These are phyloP conservation scores for Climacium dendroides DNA, from an alignment of 225 moss, liverwort and hornwort genomes.

Conservation along the genomic window DNA sequence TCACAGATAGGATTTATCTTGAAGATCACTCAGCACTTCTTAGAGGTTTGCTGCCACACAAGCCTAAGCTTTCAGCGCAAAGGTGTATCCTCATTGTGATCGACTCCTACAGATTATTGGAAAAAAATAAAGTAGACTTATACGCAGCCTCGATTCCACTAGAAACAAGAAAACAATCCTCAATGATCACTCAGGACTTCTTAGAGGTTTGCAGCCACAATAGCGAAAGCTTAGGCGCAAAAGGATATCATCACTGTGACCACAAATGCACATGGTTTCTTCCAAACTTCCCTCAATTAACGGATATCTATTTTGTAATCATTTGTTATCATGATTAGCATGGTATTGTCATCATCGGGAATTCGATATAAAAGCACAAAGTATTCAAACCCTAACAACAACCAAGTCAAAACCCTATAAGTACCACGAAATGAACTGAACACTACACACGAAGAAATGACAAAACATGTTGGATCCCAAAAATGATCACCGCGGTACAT, in stretches of 20 bases:
- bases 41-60: slow-evolving; percentile 25
- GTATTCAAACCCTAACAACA: rapidly evolving
- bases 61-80: background rate
- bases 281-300: background rate
- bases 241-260: background rate
- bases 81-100: background rate
- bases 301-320: slow-evolving; percentile 35
- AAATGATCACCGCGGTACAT: background rate
- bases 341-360: slow-evolving; percentile 17
- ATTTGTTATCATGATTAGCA: slow-evolving; percentile 21
- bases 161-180: no score
- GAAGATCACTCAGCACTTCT: slow-evolving; percentile 24
- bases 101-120: no score
- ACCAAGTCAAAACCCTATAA: background rate
- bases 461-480: background rate
- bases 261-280: background rate
- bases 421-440: no score
- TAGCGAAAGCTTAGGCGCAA: background rate
- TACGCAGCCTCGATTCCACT: no score
- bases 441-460: no score
- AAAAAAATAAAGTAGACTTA: no score
- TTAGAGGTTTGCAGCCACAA: slow-evolving; percentile 22
- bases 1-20: background rate
- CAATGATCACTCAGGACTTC: background rate
- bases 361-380: rapidly evolving